These are phyloP conservation scores for Picochlorum sp. DNA, from an alignment of 139 green algal genomes.

Conservation along the genomic window DNA sequence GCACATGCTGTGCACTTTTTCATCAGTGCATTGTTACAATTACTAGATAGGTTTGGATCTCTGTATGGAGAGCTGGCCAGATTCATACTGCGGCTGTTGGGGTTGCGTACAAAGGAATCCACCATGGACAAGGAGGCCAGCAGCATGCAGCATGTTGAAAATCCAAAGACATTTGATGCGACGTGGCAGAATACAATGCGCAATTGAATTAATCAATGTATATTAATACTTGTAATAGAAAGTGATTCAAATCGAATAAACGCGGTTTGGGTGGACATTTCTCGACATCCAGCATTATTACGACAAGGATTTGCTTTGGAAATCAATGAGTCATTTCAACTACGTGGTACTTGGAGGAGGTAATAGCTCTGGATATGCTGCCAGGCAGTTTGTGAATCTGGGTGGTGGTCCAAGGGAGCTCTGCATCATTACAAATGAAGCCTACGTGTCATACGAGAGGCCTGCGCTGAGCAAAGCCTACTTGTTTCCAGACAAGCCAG, in stretches of 20 bases:
- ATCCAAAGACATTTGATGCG: no score
- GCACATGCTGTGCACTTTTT: constrained; percentile 98
- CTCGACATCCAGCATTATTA: no score
- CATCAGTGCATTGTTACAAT: constrained; percentile 86
- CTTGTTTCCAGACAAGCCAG: constrained; percentile 53
- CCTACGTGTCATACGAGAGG: constrained; percentile 72
- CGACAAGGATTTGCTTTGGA: background rate
- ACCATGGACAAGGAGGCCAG: no score
- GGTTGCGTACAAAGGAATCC: constrained; percentile 19
- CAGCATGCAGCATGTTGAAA: no score
- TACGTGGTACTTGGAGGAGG: constrained; percentile 61
- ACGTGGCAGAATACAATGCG: no score
- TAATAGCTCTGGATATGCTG: constrained; percentile 64
- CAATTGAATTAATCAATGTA: no score
- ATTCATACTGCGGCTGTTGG: constrained; percentile 86
- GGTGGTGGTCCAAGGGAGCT: constrained; percentile 46
- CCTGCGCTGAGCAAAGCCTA: constrained; percentile 86
- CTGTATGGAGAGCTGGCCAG: constrained; percentile 91
- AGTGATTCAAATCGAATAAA: no score
- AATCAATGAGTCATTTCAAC: constrained; percentile 5
- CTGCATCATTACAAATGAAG: constrained; percentile 61
- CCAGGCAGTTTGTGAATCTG: constrained; percentile 44
- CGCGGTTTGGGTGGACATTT: no score
- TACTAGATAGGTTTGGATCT: constrained; percentile 83
- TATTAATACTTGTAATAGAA: no score